Percentiles rank a stretch among this genome's conserved stretches.
Conservation (phyloP, 1,284 basidiomycete genomes). For the Marasmius oreades region DNA sequence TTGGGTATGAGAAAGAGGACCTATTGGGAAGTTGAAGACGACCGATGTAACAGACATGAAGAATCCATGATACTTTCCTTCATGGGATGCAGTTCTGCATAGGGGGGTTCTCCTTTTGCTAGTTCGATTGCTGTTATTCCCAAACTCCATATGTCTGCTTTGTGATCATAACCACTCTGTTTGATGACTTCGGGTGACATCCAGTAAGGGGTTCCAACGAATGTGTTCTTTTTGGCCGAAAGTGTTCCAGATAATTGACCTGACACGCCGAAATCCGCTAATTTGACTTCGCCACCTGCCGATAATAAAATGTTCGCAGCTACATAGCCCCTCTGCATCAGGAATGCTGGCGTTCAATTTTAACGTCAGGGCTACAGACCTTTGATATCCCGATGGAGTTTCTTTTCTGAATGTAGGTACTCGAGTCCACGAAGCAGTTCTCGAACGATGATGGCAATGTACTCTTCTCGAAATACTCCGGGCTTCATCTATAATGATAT, state of each 20-base stretch:
- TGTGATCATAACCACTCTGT: slow-evolving; percentile 98
- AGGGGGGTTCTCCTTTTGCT: slow-evolving; percentile 96
- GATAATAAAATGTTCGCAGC: slow-evolving; percentile 95
- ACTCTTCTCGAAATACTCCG: slow-evolving; percentile 95
- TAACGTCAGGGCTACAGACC: slow-evolving; percentile 45
- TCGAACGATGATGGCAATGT: slow-evolving; percentile 94
- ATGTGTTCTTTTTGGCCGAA: slow-evolving; percentile 98
- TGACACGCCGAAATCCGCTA: slow-evolving; percentile 98
- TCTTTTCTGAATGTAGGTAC: slow-evolving; percentile 94
- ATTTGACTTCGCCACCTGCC: slow-evolving; percentile 93
- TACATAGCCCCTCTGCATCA: neutral
- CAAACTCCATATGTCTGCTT: slow-evolving; percentile 97
- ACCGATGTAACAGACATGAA: slow-evolving; percentile 25
- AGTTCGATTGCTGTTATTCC: slow-evolving; percentile 98
- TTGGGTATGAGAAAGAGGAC: slow-evolving; percentile 98
- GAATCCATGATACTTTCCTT: slow-evolving; percentile 51
- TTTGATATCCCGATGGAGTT: slow-evolving; percentile 98
- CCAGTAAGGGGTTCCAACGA: slow-evolving; percentile 97
- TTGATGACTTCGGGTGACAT: slow-evolving; percentile 99
- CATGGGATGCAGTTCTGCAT: slow-evolving; percentile 98
- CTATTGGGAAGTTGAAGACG: slow-evolving; percentile 34
- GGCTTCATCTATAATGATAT: slow-evolving; percentile 83
- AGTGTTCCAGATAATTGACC: slow-evolving; percentile 96
- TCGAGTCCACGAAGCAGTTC: slow-evolving; percentile 92
- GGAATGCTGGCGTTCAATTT: neutral